phyloP scores from a whole-genome alignment of 2,329 filamentous ascomycete genomes.

The Leptoxyphium fumago region DNA sequence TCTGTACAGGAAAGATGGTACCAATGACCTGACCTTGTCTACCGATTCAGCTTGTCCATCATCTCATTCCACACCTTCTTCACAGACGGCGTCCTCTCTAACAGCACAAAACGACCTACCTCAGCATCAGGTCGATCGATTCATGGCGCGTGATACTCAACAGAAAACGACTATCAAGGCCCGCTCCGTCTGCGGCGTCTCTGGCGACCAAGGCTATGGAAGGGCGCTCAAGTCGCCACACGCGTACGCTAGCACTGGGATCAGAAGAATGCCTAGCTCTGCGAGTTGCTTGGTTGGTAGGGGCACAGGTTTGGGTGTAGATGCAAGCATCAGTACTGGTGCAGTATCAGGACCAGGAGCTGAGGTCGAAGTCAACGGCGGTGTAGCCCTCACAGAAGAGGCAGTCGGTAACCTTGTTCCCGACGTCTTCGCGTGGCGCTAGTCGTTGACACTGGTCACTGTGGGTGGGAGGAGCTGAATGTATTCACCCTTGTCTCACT shows the following conservation, averaged over 20 bases:
- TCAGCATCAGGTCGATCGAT: no score
- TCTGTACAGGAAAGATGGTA: not conserved
- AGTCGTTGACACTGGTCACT: no score
- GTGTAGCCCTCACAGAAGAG: slow-evolving; percentile 43
- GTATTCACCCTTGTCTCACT: no score
- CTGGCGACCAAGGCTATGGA: not conserved
- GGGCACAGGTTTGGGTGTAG: no score
- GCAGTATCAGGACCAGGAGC: slow-evolving; percentile 4
- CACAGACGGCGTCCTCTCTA: no score
- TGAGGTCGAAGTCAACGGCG: slow-evolving; percentile 34
- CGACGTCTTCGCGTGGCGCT: slow-evolving; percentile 10
- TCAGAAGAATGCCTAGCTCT: not conserved
- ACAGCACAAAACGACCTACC: no score
- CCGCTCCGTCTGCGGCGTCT: not conserved
- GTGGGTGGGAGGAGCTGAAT: no score
- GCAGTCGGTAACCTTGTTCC: slow-evolving; percentile 33
- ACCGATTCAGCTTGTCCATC: no score
- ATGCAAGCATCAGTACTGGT: no score
- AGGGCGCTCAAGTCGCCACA: not conserved
- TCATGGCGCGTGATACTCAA: not conserved
- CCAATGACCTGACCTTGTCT: not conserved
- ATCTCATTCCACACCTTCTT: no score
- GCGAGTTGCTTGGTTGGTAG: not conserved
- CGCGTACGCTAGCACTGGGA: not conserved
- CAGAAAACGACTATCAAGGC: not conserved